These are phyloP conservation scores for Ensete glaucum DNA, from an alignment of 176 grass and related monocot genomes.

Conservation along the genomic window DNA sequence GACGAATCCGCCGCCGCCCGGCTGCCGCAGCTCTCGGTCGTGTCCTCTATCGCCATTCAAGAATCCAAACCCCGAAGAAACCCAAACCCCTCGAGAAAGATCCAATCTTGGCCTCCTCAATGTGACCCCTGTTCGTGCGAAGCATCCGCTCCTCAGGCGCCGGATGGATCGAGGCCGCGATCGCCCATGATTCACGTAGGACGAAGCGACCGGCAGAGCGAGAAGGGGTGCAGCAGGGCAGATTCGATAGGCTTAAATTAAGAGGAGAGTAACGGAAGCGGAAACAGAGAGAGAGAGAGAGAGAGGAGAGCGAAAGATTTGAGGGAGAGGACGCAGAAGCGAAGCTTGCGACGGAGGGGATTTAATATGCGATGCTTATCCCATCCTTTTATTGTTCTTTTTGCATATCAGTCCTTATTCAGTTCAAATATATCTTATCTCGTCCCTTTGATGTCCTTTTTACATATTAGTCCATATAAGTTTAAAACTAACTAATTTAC, in stretches of 20 bases:
- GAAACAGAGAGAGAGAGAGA: neutral
- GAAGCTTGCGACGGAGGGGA: neutral
- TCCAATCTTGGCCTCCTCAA: neutral
- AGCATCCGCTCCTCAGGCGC: neutral
- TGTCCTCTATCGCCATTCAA: constrained; percentile 10
- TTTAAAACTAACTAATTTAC: too few species aligned
- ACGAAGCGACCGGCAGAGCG: too few species aligned
- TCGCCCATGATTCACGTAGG: constrained; percentile 1
- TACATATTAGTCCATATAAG: too few species aligned
- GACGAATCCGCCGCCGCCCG: constrained; percentile 11
- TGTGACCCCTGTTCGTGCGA: neutral
- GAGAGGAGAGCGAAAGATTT: neutral
- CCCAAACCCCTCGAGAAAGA: neutral
- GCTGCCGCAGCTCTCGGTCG: constrained; percentile 19
- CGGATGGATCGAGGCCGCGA: neutral
- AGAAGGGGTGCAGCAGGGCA: neutral
- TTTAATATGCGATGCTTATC: neutral
- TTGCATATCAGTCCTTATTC: too few species aligned
- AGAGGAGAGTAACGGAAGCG: neutral
- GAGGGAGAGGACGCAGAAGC: neutral
- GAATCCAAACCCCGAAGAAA: neutral
- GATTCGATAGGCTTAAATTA: neutral
- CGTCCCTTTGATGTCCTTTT: too few species aligned
- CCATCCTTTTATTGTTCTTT: neutral
- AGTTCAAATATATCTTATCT: too few species aligned